Evolutionary conservation across 495 filamentous ascomycete species (phyloP), one percentile per base, ranked within the genome.

Genomic region (Penicillium manginii): DNA sequence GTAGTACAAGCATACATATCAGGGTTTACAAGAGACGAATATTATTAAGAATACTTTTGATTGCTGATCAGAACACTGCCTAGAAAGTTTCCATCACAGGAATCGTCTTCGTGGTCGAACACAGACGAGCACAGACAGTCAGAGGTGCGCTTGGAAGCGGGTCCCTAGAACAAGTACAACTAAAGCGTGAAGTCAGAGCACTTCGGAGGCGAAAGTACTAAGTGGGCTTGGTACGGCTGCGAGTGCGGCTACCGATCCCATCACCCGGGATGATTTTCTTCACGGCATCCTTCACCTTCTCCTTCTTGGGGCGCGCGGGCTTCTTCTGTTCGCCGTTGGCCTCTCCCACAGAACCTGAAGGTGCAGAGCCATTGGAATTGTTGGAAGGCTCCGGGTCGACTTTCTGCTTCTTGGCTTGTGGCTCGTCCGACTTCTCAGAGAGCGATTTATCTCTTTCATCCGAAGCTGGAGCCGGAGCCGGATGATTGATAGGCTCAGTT

Each of bases 201-300:
- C 40, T 18, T 43, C 40, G 4, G 8, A 21, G 33, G 17, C 7
- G 18, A 17, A n/a, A n/a, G 14, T n/a, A 49, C 40, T 57, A 70
- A 40, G 66, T 45, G 46, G 52, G 61, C 61, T 78, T 76, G 52
- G 74, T 76, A 18, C 74, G 73, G 61, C 73, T 77, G 43, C 76
- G 74, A 43, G 76, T 78, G n/a, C 74, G 67, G 50, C 70, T 76
- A 31, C 76, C 74, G 57, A 73, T 69, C 11, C 74, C 70, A 66
- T 73, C 74, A 15, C 60, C 66, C 11, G 73, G 60, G 19, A 73
- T 62, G 21, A 57, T 57, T 61, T 71, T 73, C 50, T 71, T 72
- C 46, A 67, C 35, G 0, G 60, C 50, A 12, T 73, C 72, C 55
- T 75, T 74, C 40, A 64, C 60, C 60, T 73, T 78, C 32, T 74